Conservation (phyloP, 2,329 filamentous ascomycete genomes). For the Apiospora hydei region DNA sequence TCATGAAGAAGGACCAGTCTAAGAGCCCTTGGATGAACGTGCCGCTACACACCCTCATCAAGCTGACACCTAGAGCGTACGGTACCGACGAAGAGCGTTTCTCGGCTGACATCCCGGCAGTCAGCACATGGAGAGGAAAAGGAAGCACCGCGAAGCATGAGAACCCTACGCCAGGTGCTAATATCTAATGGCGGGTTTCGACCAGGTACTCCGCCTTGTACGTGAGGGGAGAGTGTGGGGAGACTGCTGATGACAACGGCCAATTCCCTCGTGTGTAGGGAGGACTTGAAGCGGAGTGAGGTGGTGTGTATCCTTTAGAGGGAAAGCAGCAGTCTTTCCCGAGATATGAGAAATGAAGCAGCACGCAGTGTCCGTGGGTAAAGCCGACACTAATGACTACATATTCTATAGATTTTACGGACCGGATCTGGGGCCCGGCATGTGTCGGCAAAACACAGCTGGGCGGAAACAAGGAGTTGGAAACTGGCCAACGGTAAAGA, state of each 20-base stretch:
- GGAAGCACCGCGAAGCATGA: constrained; percentile 89
- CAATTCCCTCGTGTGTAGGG: neutral
- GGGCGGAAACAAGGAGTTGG: constrained; percentile 12
- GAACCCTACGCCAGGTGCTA: constrained; percentile 52
- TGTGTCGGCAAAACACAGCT: constrained; percentile 14
- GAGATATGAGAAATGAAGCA: constrained; percentile 17
- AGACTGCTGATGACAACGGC: constrained; percentile 10
- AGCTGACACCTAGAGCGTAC: constrained; percentile 93
- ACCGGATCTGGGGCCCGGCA: constrained; percentile 7
- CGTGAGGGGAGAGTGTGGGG: neutral
- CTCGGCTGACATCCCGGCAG: constrained; percentile 90
- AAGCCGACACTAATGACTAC: constrained; percentile 15
- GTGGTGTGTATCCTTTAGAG: neutral
- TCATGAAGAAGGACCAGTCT: constrained; percentile 95
- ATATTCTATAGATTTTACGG: constrained; percentile 16
- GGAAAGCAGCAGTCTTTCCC: constrained; percentile 15
- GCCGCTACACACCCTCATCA: constrained; percentile 93
- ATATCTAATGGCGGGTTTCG: constrained; percentile 6
- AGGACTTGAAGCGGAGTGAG: neutral
- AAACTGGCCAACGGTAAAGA: constrained; percentile 10
- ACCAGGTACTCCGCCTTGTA: neutral
- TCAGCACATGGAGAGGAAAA: constrained; percentile 95
- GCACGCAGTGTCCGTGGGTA: constrained; percentile 14
- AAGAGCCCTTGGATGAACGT: constrained; percentile 99
- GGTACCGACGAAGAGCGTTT: constrained; percentile 89